Conservation (phyloP, 257 asterid genomes). For the Salvia rosmarinus region DNA sequence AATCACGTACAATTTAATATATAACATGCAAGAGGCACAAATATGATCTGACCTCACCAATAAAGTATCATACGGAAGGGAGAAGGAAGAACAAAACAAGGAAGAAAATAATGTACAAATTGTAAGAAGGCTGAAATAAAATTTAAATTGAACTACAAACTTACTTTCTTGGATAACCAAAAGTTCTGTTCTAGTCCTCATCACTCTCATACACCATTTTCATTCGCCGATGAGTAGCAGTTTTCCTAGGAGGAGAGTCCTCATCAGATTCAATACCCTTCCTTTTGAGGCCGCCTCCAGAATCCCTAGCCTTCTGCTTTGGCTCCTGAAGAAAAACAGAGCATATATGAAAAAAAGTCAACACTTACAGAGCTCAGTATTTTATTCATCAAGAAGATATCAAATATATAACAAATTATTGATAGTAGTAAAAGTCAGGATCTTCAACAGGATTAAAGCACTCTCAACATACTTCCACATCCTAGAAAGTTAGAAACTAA, state of each 20-base stretch:
- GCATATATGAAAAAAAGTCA: background rate
- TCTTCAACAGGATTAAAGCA: background rate
- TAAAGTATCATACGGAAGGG: too few relatives aligned
- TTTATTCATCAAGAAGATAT: background rate
- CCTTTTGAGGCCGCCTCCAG: slow-evolving; percentile 65
- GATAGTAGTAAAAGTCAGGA: background rate
- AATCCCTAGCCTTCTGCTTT: slow-evolving; percentile 62
- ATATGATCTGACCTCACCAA: too few relatives aligned
- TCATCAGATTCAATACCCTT: slow-evolving; percentile 90
- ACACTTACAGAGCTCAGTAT: background rate
- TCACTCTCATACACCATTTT: slow-evolving; percentile 88
- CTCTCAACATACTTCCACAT: background rate
- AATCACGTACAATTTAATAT: too few relatives aligned
- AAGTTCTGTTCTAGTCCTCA: slow-evolving; percentile 58
- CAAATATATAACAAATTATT: background rate
- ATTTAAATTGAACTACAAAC: slow-evolving; percentile 16
- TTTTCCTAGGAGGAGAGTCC: slow-evolving; percentile 88
- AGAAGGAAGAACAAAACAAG: too few relatives aligned
- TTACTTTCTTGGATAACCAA: slow-evolving; percentile 26
- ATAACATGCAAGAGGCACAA: too few relatives aligned
- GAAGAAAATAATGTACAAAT: too few relatives aligned
- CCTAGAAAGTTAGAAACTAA: too few relatives aligned
- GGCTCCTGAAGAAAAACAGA: slow-evolving; percentile 61
- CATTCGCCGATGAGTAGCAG: slow-evolving; percentile 77
- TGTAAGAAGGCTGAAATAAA: too few relatives aligned